Base-by-base conservation (phyloP, 192 early-diverging fungal species). In the Umbelopsis ramanniana region DNA sequence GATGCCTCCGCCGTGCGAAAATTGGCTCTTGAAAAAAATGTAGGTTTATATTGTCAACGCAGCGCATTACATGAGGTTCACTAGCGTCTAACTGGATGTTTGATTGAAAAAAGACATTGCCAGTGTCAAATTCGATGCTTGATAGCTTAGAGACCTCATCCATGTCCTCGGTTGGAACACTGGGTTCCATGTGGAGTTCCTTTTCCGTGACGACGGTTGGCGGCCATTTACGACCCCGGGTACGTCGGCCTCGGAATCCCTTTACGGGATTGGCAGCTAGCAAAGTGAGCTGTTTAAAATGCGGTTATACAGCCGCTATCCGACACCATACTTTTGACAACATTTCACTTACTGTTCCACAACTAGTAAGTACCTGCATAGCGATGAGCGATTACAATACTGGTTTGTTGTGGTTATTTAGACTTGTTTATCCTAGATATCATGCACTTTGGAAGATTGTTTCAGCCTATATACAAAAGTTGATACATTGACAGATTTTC, bases 251-350 rank as follows among this genome's bases (percentile, higher is more conserved):
- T 5, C 78, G 82, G 52, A 87, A 81, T 70, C 86, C 86, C 11
- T 87, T 87, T 55, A 87, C 84, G 29, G 86, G 86, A 40, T 69
- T 93, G 69, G 86, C 89, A 1, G 92, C 92, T 15, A 91, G 88
- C 29, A 85, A 89, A 45, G 88, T 90, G 15, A 86, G 87, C 7
- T 93, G 91, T 73, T 79, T 89, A 19, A 87, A 89, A 22, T 93
- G 91, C 53, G 88, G 86, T 15, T 89, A 93, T 53, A 91, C 88
- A 0, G 90, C 89, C n/a, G 89, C 89, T 3, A 91, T 91, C 50
- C 86, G 90, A 35, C 90, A 91, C 54, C 89, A 87, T 43, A 88
- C 87, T 1, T 90, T 93, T 77, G 91, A 91, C 63, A 91, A 90
- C 52, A 76, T 92, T 24, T 89, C 91, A 4, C 77, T 92, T 24